These are phyloP conservation scores for Cinnamomum micranthum DNA, from an alignment of 164 flowering plant genomes.

Conservation along the genomic window DNA sequence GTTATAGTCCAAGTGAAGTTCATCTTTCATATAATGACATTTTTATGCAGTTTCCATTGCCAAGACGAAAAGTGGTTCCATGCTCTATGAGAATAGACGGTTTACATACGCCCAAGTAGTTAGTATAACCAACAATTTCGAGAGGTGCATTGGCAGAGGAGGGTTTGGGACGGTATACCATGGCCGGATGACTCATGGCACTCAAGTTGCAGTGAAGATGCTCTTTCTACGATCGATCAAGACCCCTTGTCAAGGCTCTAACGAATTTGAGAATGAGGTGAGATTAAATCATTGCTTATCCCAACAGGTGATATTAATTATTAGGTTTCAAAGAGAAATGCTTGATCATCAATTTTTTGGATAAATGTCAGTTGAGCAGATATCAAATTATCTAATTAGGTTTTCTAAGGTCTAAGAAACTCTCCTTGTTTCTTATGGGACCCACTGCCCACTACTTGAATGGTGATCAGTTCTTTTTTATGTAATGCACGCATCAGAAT, in stretches of 20 bases:
- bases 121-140: constrained; percentile 37
- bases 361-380: no score
- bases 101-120: constrained; percentile 31
- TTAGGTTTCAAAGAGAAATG: no score
- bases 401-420: no score
- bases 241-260: constrained; percentile 24
- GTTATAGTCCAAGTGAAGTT: no score
- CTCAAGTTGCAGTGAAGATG: constrained; percentile 48
- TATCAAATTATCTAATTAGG: no score
- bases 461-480: no score
- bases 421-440: no score
- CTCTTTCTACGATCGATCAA: constrained; percentile 27
- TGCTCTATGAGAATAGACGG: constrained; percentile 6
- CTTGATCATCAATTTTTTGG: constrained; percentile 18
- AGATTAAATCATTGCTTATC: neutral
- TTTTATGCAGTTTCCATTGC: no score
- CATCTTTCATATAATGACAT: no score
- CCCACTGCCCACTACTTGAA: no score
- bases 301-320: no score
- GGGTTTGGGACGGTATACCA: constrained; percentile 47
- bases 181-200: constrained; percentile 29
- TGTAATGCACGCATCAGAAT: no score
- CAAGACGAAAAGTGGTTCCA: neutral
- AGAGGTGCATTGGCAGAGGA: constrained; percentile 39
- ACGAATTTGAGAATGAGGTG: constrained; percentile 19